phyloP scores from a whole-genome alignment of 768 basidiomycete genomes.

The Russula vinacea region DNA sequence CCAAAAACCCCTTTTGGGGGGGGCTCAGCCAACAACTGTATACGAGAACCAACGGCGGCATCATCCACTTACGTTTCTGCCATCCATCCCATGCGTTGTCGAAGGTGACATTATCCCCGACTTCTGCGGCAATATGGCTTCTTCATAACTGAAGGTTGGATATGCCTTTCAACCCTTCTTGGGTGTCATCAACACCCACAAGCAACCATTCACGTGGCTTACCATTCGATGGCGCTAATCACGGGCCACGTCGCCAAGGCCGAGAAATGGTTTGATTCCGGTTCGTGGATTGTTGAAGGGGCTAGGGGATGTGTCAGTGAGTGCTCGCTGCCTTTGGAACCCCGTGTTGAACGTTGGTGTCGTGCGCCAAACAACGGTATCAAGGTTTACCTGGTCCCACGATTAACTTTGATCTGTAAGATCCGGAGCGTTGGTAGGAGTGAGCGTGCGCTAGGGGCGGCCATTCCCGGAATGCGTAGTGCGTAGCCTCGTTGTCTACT shows the following conservation, averaged over 20 bases:
- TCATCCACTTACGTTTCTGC: neutral
- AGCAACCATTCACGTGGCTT: constrained; percentile 1
- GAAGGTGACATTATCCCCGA: neutral
- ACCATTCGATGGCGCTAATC: neutral
- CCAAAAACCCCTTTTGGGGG: neutral
- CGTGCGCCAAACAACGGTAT: neutral
- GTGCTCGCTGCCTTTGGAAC: neutral
- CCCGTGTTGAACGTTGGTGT: neutral
- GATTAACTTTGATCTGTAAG: neutral
- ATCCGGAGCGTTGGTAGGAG: neutral
- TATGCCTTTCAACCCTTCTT: neutral
- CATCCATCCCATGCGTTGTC: neutral
- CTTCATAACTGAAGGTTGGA: neutral
- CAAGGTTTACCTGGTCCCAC: neutral
- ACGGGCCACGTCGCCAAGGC: neutral
- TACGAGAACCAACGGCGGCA: neutral
- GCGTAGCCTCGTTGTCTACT: constrained; percentile 12
- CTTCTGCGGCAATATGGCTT: neutral
- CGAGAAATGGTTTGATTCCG: neutral
- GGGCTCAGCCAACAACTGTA: neutral
- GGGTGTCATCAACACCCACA: neutral
- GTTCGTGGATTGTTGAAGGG: neutral
- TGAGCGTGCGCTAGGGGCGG: neutral
- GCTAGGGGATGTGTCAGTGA: constrained; percentile 1
- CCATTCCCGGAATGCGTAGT: constrained; percentile 5